Percentiles rank a stretch among this genome's conserved stretches.
Conservation (phyloP, 148 eudicot genomes). For the Simmondsia chinensis region DNA sequence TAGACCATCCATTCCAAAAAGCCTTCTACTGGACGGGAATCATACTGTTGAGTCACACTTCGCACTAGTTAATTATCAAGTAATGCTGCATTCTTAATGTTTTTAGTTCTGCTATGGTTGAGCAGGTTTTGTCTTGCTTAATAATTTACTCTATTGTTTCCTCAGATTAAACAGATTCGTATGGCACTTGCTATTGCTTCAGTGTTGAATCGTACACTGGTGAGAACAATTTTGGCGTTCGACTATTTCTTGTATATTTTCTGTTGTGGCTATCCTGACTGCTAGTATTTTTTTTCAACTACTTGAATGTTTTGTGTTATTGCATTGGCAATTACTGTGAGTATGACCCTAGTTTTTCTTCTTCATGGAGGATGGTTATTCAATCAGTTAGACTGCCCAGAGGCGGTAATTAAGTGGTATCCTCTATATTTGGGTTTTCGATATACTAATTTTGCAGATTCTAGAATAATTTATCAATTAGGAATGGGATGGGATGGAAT, state of each 20-base stretch:
- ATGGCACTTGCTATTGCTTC: slow-evolving; percentile 90
- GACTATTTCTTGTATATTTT: slow-evolving; percentile 4
- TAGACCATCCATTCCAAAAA: slow-evolving; percentile 79
- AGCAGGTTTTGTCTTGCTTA: slow-evolving; percentile 5
- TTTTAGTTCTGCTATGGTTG: slow-evolving; percentile 2
- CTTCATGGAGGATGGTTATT: no score
- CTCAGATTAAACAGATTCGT: slow-evolving; percentile 88
- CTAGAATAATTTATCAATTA: no score
- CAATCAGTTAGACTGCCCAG: no score
- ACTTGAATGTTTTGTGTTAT: no score
- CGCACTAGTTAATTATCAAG: slow-evolving; percentile 73
- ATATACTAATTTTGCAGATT: no score
- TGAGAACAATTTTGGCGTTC: slow-evolving; percentile 26
- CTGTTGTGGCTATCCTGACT: not conserved
- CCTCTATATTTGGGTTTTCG: no score
- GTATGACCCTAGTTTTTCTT: no score
- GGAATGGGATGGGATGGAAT: no score
- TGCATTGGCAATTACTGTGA: no score
- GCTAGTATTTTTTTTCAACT: no score
- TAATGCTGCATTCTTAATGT: slow-evolving; percentile 18
- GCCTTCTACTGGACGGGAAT: slow-evolving; percentile 65
- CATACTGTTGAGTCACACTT: slow-evolving; percentile 82
- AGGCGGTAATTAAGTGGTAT: no score
- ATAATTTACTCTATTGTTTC: slow-evolving; percentile 8
- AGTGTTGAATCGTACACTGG: slow-evolving; percentile 81